Percentiles rank a stretch among this genome's conserved stretches.
These are phyloP conservation scores for Fusarium phyllophilum DNA, from an alignment of 2,329 filamentous ascomycete species.

Conservation along the genomic window DNA sequence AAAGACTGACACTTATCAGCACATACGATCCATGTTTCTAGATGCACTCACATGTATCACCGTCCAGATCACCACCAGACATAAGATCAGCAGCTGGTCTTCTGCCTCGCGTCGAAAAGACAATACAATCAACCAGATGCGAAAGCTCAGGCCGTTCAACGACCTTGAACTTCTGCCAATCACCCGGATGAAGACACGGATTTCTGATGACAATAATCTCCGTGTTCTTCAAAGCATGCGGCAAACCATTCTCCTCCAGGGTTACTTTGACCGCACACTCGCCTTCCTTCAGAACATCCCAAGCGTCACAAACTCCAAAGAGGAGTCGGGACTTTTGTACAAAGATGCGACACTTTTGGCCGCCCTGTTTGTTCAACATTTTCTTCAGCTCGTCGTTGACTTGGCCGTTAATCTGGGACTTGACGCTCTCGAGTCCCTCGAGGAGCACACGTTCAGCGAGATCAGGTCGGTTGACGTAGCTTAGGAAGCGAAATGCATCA, in stretches of 20 bases:
- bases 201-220: slow-evolving; percentile 4
- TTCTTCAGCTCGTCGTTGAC: not conserved
- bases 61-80: slow-evolving; percentile 1
- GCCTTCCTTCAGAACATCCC: not conserved
- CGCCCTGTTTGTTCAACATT: not conserved
- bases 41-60: not conserved
- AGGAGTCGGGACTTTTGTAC: not conserved
- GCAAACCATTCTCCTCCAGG: not conserved
- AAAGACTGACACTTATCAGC: not conserved
- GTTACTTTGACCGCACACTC: not conserved
- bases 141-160: not conserved
- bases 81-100: not conserved
- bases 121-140: not conserved
- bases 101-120: not conserved
- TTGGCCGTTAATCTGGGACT: not conserved
- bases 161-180: slow-evolving; percentile 3
- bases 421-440: not conserved
- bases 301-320: not conserved
- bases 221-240: not conserved
- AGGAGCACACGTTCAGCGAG: not conserved
- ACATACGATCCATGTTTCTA: fast-evolving
- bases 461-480: not conserved
- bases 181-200: not conserved
- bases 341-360: not conserved
- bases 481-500: not conserved